These are phyloP conservation scores for Simmondsia chinensis DNA, from an alignment of 148 eudicot genomes.

Conservation along the genomic window DNA sequence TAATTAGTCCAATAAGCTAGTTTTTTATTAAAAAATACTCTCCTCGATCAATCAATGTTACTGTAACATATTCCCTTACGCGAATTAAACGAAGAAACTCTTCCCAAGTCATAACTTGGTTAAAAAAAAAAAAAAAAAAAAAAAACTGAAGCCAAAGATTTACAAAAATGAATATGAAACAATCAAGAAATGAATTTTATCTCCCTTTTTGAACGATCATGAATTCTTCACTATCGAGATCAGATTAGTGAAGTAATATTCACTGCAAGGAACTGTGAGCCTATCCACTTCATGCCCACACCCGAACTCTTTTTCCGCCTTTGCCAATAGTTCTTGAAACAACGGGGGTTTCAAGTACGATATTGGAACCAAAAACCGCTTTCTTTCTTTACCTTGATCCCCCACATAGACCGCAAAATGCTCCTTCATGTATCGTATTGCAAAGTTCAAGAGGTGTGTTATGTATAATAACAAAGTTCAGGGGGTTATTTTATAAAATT, in stretches of 20 bases:
- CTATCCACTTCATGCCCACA: constrained; percentile 28
- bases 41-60: no score
- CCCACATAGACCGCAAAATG: constrained; percentile 40
- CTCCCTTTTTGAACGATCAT: neutral
- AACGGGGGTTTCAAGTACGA: constrained; percentile 28
- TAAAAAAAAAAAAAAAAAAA: no score
- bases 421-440: constrained; percentile 24
- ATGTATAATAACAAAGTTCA: no score
- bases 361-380: constrained; percentile 28
- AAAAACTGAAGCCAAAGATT: no score
- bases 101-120: no score
- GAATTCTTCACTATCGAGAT: constrained; percentile 9
- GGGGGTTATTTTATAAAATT: no score
- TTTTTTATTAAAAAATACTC: no score
- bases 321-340: constrained; percentile 23
- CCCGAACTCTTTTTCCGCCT: constrained; percentile 36
- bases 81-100: no score
- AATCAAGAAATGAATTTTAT: neutral
- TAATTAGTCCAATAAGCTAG: no score
- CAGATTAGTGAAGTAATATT: constrained; percentile 18
- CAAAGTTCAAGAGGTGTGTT: constrained; percentile 2
- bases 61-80: no score
- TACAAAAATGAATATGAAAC: no score
- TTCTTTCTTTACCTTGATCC: constrained; percentile 9
- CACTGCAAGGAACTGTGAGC: constrained; percentile 27